Evolutionary conservation across 2,329 filamentous ascomycete genomes (phyloP).

Genomic region (Trichothecium roseum): DNA sequence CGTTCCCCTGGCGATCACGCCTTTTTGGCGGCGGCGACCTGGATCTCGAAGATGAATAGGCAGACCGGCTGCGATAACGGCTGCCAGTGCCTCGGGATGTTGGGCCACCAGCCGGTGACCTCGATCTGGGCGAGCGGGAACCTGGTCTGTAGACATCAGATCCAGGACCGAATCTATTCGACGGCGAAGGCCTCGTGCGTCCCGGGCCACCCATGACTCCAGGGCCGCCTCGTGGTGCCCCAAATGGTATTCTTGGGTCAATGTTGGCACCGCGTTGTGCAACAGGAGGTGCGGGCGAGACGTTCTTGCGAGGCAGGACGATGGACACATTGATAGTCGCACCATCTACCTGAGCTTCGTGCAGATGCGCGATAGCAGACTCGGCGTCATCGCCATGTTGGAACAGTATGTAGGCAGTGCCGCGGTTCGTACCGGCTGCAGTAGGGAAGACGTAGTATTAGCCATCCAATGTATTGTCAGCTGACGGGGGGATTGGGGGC

Average conservation of each 20-base stretch:
- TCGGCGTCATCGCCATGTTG: constrained; percentile 69
- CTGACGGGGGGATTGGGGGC: background rate
- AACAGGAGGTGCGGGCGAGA: constrained; percentile 68
- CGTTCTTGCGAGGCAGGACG: constrained; percentile 71
- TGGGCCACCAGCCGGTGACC: constrained; percentile 32
- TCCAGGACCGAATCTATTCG: constrained; percentile 28
- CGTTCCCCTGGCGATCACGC: constrained; percentile 18
- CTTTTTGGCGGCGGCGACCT: constrained; percentile 26
- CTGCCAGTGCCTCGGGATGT: constrained; percentile 15
- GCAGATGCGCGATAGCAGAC: constrained; percentile 88
- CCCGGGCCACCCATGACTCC: constrained; percentile 18
- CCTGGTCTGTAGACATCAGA: constrained; percentile 54
- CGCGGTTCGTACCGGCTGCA: constrained; percentile 76
- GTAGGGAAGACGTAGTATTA: constrained; percentile 2
- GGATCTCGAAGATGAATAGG: constrained; percentile 38
- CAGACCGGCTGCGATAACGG: constrained; percentile 36
- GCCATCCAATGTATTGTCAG: constrained; percentile 7
- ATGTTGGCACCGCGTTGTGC: constrained; percentile 53
- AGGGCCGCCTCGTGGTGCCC: constrained; percentile 20
- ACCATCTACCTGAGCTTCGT: constrained; percentile 89
- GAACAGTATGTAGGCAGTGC: constrained; percentile 88
- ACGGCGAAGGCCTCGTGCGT: constrained; percentile 25
- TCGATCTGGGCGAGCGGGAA: constrained; percentile 33
- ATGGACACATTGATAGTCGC: constrained; percentile 78
- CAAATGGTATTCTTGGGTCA: constrained; percentile 33